Evolutionary conservation across 1,284 basidiomycete genomes (phyloP), one percentile per base, ranked within the genome.

Genomic region (Irpex sp.): DNA sequence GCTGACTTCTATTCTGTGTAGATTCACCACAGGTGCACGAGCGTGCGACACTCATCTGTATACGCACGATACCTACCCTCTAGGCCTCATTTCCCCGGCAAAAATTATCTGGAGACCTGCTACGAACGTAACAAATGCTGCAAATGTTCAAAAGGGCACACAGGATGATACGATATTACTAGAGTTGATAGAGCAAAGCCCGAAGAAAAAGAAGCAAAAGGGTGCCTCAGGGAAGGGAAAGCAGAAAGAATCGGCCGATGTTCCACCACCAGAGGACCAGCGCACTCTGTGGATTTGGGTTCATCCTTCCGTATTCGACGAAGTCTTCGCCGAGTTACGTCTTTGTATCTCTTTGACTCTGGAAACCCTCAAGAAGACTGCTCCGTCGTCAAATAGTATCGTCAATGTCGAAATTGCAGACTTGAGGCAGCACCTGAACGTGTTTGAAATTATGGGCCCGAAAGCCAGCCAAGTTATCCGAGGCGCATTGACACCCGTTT

Each of bases 371-470:
- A 79, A 81, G 64, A 71, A 71, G 51, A 66, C 70, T 47, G 31
- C 57, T 39, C 70, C 69, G 13, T 66, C 72, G 60, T 68, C 68
- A 43, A 67, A 63, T 13, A 71, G 75, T 15, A 71, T 74, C 6
- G 73, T 77, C 9, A 76, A 79, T 36, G 75, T 94, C 3, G 85
- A 90, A 66, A 79, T 95, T 9, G 78, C 81, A 3, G 90, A 95
- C 72, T 72, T 94, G 56, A 78, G 88, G 55, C 84, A 84, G 3
- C 81, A 88, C 57, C 71, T 95, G 37, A 93, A 92, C 63, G 81
- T 88, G 2, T 95, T 95, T 68, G 94, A 97, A 71, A 84, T 97
- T 17, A 89, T 91, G 79, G 95, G 95, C 2, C 91, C 92, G 1
- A 89, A 89, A 70, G 82, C 92, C 0, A 93, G 84, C 62, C 89